These are phyloP conservation scores for Colletotrichum higginsianum DNA, from an alignment of 2,329 filamentous ascomycete species.

Conservation along the genomic window DNA sequence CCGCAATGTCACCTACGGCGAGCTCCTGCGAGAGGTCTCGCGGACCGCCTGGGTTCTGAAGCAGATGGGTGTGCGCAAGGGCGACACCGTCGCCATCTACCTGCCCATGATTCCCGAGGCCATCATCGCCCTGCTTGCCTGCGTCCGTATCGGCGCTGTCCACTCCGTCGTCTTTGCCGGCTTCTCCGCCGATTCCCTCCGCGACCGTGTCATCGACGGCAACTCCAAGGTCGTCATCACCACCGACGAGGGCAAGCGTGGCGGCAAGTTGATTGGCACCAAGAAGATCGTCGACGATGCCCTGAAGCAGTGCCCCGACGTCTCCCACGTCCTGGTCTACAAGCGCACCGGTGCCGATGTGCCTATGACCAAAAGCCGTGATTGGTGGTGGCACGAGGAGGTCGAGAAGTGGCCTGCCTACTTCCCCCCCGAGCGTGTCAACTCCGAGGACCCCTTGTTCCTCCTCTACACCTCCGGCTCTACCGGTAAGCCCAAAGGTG, in stretches of 20 bases:
- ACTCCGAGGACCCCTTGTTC: constrained; percentile 96
- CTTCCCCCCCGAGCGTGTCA: constrained; percentile 89
- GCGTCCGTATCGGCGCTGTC: constrained; percentile 91
- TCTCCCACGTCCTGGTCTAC: constrained; percentile 89
- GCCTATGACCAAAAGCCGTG: constrained; percentile 89
- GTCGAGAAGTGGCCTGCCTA: constrained; percentile 96
- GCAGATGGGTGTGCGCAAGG: constrained; percentile 96
- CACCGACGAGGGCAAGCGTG: constrained; percentile 96
- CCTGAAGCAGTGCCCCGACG: constrained; percentile 93
- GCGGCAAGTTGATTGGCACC: constrained; percentile 96
- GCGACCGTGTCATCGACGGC: constrained; percentile 94
- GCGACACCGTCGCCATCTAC: constrained; percentile 97
- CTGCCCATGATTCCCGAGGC: constrained; percentile 99
- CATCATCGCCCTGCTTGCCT: constrained; percentile 90
- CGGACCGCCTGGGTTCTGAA: constrained; percentile 89
- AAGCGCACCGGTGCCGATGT: constrained; percentile 95
- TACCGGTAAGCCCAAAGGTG: constrained; percentile 98
- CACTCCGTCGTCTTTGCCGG: constrained; percentile 99
- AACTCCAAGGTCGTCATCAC: constrained; percentile 96
- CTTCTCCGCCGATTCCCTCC: constrained; percentile 95
- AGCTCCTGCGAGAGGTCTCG: constrained; percentile 93
- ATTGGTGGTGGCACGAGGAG: constrained; percentile 99
- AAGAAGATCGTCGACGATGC: constrained; percentile 99
- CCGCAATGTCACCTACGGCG: constrained; percentile 91
- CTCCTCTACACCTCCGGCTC: constrained; percentile 98